Evolutionary conservation across 208 protist genomes (phyloP).

Genomic region (Trypanosoma melophagium): DNA sequence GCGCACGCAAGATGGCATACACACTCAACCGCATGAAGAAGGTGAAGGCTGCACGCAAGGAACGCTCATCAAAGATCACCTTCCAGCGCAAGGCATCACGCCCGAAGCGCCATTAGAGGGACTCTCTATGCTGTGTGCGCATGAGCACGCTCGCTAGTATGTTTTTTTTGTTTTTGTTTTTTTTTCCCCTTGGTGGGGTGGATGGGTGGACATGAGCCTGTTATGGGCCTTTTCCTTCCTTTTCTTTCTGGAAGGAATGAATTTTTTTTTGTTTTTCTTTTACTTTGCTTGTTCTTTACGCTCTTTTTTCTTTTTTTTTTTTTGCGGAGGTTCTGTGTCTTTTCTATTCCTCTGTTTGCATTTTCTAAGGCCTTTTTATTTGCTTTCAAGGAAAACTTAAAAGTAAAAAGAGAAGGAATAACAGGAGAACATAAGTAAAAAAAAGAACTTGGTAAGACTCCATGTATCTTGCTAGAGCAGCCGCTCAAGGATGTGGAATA

Average conservation of each 20-base stretch:
- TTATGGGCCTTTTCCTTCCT: not conserved
- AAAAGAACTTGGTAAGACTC: not conserved
- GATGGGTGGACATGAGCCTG: too few relatives aligned
- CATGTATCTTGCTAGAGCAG: conserved; percentile 1
- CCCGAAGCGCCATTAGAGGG: conserved; percentile 54
- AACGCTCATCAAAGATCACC: conserved; percentile 63
- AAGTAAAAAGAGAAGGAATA: too few relatives aligned
- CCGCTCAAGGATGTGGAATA: not conserved
- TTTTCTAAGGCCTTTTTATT: not conserved
- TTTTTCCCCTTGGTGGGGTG: not conserved
- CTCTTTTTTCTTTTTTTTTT: conserved; percentile 1
- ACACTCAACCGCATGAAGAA: conserved; percentile 60
- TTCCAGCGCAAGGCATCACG: conserved; percentile 79
- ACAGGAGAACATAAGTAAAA: too few relatives aligned
- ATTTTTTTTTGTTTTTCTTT: conserved; percentile 1
- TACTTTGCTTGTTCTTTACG: not conserved
- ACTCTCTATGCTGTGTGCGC: not conserved
- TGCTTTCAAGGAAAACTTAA: not conserved
- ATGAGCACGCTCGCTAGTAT: not conserved
- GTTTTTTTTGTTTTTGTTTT: not conserved
- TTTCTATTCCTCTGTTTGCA: too few relatives aligned
- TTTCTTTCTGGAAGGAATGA: not conserved
- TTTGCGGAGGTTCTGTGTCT: not conserved
- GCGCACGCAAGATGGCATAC: conserved; percentile 69
- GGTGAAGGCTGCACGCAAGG: conserved; percentile 77